These are phyloP conservation scores for Calonectria pteridis DNA, from an alignment of 2,329 filamentous ascomycete genomes.

Conservation along the genomic window DNA sequence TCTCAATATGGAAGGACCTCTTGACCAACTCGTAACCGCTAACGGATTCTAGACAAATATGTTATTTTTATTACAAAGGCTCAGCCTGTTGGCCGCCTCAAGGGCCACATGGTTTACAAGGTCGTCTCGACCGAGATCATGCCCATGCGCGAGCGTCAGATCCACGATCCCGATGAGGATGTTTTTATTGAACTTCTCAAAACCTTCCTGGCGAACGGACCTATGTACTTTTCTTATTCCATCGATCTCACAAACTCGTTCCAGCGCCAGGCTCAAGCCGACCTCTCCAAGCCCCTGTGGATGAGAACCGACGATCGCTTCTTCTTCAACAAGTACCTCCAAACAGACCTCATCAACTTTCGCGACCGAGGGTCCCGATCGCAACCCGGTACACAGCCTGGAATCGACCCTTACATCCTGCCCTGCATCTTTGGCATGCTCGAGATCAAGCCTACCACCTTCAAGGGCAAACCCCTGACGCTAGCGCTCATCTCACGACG, in stretches of 20 bases:
- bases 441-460: slow-evolving; percentile 85
- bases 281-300: slow-evolving; percentile 83
- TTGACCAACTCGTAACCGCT: slow-evolving; percentile 33
- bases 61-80: slow-evolving; percentile 96
- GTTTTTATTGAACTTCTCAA: slow-evolving; percentile 87
- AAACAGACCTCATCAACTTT: slow-evolving; percentile 92
- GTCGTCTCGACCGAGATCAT: slow-evolving; percentile 92
- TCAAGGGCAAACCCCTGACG: slow-evolving; percentile 88
- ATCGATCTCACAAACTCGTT: slow-evolving; percentile 97
- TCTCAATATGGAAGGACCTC: slow-evolving; percentile 19
- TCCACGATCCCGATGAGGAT: slow-evolving; percentile 95
- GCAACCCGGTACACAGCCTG: slow-evolving; percentile 77
- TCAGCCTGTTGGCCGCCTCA: slow-evolving; percentile 88
- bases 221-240: slow-evolving; percentile 99
- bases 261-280: slow-evolving; percentile 87
- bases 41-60: slow-evolving; percentile 80
- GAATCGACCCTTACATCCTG: slow-evolving; percentile 90
- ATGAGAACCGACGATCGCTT: slow-evolving; percentile 95
- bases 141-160: slow-evolving; percentile 89
- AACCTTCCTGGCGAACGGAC: slow-evolving; percentile 82
- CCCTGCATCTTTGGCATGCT: slow-evolving; percentile 98
- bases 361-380: slow-evolving; percentile 73
- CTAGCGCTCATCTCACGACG: slow-evolving; percentile 89
- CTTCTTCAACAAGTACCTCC: slow-evolving; percentile 97
- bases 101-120: slow-evolving; percentile 97